Base-by-base conservation (phyloP, 139 green algal genomes). In the Picochlorum sp. region DNA sequence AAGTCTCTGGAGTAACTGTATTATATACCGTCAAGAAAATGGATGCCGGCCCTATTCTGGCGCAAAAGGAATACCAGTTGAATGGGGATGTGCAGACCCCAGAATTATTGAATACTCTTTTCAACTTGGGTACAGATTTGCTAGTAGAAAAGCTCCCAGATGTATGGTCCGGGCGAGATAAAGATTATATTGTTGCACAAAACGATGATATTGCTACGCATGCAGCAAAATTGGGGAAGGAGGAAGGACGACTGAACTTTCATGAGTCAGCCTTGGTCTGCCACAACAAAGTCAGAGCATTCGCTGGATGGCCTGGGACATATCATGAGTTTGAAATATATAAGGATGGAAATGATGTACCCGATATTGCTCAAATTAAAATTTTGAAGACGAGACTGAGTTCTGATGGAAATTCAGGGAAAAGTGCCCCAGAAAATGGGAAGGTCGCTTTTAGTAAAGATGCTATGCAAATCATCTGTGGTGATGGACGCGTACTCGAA, bases 11-110 rank as follows among this genome's bases (percentile, higher is more conserved):
- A 6, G 89, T 98, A 3, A 87, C 59, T 25, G 76, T 98, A 43
- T 84, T 88, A 7, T 98, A 82, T 78, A 98, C 91, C 1, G 93
- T 99, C 22, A 76, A 84, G 8, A 69, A 74, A 26, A 96, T 95
- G 81, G 93, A 99, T 45, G 88, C 93, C 0, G 93, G 93, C 4
- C 88, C 93, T 3, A 67, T 98, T 26, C 72, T 98, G 32, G 80
- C 79, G 33, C 74, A 86, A 69, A 40, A 82, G 35, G 50, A 61
- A 59, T 12, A 78, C 26, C n/a, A 24, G 5, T 29, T 90, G 13
- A 73, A 77, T 50, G 56, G 61, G 7, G 68, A 89, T 36, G 61
- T 83, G 7, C 75, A 88, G 58, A 81, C 84, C 1, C 85, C 84
- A 0, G 74, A 95, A 70, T 72, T 96, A 64, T 76, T 96, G 33